Evolutionary conservation across 2,329 filamentous ascomycete genomes (phyloP).

Genomic region (Botryotinia calthae): DNA sequence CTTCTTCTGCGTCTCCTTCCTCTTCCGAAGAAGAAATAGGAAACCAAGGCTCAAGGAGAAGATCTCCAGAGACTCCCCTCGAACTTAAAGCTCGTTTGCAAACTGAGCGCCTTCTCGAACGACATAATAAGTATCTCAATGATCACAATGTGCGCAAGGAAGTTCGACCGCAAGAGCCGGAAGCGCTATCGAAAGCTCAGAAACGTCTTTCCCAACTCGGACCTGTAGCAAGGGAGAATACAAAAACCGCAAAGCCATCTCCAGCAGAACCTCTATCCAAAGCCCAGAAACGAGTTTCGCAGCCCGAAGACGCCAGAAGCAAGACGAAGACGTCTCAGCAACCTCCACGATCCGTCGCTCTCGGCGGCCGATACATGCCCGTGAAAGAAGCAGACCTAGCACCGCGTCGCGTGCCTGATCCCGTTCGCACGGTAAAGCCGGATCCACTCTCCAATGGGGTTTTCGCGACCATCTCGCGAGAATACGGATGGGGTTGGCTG

Average conservation of each 20-base stretch:
- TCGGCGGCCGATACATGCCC: background rate
- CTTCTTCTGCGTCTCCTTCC: no score
- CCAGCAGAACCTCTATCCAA: background rate
- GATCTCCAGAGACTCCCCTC: no score
- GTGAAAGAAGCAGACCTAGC: no score
- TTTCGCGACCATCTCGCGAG: background rate
- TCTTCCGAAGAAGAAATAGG: background rate
- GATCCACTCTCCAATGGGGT: background rate
- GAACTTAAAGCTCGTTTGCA: background rate
- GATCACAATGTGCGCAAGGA: background rate
- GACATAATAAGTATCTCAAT: background rate
- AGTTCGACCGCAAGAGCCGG: background rate
- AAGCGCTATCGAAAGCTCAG: background rate
- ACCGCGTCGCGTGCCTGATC: background rate
- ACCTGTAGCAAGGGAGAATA: background rate
- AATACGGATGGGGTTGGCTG: slow-evolving; percentile 1
- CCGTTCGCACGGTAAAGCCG: background rate
- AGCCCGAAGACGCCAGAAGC: background rate
- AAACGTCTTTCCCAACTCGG: background rate
- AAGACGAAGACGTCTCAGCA: background rate
- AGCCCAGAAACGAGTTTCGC: background rate
- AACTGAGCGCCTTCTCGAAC: background rate
- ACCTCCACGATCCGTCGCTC: background rate
- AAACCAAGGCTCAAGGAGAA: background rate
- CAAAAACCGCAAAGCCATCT: background rate